Percentiles rank a stretch among this genome's conserved stretches.
These are phyloP conservation scores for Coemansia pectinata DNA, from an alignment of 192 early-diverging fungal genomes.

Conservation along the genomic window DNA sequence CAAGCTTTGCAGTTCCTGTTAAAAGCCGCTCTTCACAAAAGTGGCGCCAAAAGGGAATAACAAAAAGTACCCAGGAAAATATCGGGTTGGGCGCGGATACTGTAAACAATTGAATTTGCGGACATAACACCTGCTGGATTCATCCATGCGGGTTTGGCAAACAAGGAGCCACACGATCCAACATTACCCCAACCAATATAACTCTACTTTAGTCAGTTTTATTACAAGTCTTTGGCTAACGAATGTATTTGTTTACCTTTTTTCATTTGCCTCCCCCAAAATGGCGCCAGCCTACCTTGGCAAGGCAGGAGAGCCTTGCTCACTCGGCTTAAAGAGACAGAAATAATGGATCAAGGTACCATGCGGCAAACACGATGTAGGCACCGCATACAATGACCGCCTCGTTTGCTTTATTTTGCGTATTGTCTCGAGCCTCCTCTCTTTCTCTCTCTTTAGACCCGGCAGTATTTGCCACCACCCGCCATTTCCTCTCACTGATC, in stretches of 20 bases:
- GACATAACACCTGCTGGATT: not conserved
- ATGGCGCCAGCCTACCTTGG: not conserved
- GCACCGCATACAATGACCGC: slow-evolving; percentile 6
- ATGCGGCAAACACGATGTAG: not conserved
- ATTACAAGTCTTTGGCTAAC: not conserved
- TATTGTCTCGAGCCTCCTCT: not conserved
- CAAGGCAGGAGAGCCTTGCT: not conserved
- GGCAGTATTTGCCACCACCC: not conserved
- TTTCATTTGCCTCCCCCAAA: not conserved
- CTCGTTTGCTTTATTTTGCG: not conserved
- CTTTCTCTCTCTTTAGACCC: not conserved
- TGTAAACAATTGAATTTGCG: not conserved
- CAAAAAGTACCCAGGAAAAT: not conserved
- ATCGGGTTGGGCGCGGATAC: slow-evolving; percentile 7
- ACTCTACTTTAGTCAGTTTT: not conserved
- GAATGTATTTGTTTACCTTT: not conserved
- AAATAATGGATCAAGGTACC: slow-evolving; percentile 4
- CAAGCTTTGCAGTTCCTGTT: not conserved
- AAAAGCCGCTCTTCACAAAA: not conserved
- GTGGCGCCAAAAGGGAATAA: not conserved
- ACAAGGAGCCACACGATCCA: slow-evolving; percentile 1
- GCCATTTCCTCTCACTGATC: not conserved
- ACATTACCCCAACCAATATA: slow-evolving; percentile 3
- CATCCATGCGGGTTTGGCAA: slow-evolving; percentile 3
- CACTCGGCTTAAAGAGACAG: not conserved